These are phyloP conservation scores for Persicaria maculosa DNA, from an alignment of 148 eudicot species.

Conservation along the genomic window DNA sequence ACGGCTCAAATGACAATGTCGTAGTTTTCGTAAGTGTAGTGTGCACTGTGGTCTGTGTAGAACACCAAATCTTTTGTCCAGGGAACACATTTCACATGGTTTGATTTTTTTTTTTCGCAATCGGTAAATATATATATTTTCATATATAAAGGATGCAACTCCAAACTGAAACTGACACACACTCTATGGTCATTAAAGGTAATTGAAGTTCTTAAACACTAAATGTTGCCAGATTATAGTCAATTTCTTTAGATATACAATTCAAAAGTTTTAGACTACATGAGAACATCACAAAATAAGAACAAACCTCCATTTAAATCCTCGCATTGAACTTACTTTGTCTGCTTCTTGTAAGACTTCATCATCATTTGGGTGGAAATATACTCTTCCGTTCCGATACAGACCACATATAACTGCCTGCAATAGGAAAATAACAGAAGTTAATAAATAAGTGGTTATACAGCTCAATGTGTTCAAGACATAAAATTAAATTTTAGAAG, in stretches of 20 bases:
- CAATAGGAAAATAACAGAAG: conserved; percentile 8
- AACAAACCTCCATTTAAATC: too few species aligned
- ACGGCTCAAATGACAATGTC: neutral
- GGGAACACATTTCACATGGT: neutral
- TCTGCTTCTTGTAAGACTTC: conserved; percentile 64
- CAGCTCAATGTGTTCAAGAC: neutral
- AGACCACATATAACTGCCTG: conserved; percentile 95
- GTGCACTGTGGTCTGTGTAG: too few species aligned
- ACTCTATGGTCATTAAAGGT: too few species aligned
- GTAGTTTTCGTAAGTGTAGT: neutral
- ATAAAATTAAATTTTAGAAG: neutral
- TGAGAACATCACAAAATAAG: too few species aligned
- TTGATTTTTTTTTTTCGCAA: neutral
- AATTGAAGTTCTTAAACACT: too few species aligned
- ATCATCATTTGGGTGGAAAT: conserved; percentile 82
- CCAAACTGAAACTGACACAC: too few species aligned
- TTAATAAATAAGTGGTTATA: neutral
- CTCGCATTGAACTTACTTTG: conserved; percentile 78
- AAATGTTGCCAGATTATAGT: too few species aligned
- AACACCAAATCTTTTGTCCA: neutral
- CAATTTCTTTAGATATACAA: neutral
- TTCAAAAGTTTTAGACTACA: too few species aligned
- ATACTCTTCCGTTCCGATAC: conserved; percentile 48
- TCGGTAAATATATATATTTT: too few species aligned
- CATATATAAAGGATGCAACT: too few species aligned